These are phyloP conservation scores for Anisodus acutangulus DNA, from an alignment of 257 asterid genomes.

Conservation along the genomic window DNA sequence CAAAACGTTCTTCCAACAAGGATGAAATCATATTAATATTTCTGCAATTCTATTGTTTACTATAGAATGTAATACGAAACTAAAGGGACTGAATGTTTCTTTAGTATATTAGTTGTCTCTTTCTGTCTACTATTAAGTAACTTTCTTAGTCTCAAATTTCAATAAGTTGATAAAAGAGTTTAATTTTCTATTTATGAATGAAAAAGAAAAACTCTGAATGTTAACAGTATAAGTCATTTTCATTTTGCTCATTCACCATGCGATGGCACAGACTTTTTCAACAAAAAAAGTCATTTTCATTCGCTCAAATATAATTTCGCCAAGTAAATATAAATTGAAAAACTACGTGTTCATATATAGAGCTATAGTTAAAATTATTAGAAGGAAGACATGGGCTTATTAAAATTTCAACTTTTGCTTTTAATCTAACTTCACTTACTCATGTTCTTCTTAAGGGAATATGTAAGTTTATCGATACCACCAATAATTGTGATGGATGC, in stretches of 20 bases:
- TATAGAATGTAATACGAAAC: no score
- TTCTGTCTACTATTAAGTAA: background rate
- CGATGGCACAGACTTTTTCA: background rate
- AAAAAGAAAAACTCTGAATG: background rate
- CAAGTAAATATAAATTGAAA: background rate
- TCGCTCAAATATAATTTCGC: background rate
- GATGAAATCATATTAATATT: no score
- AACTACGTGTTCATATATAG: background rate
- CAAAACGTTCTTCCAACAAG: no score
- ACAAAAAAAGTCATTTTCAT: background rate
- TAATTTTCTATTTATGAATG: conserved; percentile 14
- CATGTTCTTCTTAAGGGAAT: no score
- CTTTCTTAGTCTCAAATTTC: conserved; percentile 2
- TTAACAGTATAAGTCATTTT: background rate
- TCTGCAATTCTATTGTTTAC: no score
- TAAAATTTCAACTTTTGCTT: background rate
- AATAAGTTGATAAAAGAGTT: background rate
- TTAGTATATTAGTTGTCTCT: background rate
- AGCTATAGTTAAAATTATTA: background rate
- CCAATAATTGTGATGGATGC: background rate
- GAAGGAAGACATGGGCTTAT: background rate
- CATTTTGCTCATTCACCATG: background rate
- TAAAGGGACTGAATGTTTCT: no score
- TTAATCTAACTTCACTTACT: background rate
- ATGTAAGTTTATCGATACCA: background rate